Evolutionary conservation across 441 rosid species (phyloP), one percentile per base, ranked within the genome.

Genomic region (Erodium texanum): DNA sequence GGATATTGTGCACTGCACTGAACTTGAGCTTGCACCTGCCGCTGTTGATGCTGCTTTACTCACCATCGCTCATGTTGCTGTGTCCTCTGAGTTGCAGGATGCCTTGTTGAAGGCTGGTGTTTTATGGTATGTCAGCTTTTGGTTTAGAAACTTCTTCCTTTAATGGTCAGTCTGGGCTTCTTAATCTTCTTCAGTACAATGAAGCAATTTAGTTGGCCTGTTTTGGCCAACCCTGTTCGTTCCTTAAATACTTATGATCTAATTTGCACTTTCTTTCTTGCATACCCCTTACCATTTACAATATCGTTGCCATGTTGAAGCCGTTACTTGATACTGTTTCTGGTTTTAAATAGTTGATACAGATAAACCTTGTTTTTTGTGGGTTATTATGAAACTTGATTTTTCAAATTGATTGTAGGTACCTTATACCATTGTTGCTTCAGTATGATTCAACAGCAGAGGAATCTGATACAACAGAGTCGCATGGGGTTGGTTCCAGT

Each of bases 371-470:
- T 9, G 5, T 32, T 32, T 32, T 1, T 68, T 5, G n/a, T 34
- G 62, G 52, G 11, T 24, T 36, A 14, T 43, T 0, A 22, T 24
- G 2, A 20, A 68, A 36, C 15, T 65, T 36, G 50, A 24, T 50
- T 63, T 67, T 32, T 66, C 76, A 56, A 70, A 71, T 69, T 70
- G 63, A 69, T 70, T 68, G 72, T 82, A 95, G 99, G 99, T 92
- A 82, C 79, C 97, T 95, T 66, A 75, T 95, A 68, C 99, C 99
- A 48, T 79, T 92, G 80, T 77, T 95, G 86, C 92, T 95, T 70
- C 99, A 95, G 83, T 95, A 86, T 81, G 99, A 95, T 84, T 89
- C 98, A 68, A 95, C 99, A 70, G 99, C 97, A 7, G 96, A 89
- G 78, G 98, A 90, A 81, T 84, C 96, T 63, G 92, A 85, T 66